Conservation (phyloP, 805 yeast species). For the Grigorovia yakushimaensis region DNA sequence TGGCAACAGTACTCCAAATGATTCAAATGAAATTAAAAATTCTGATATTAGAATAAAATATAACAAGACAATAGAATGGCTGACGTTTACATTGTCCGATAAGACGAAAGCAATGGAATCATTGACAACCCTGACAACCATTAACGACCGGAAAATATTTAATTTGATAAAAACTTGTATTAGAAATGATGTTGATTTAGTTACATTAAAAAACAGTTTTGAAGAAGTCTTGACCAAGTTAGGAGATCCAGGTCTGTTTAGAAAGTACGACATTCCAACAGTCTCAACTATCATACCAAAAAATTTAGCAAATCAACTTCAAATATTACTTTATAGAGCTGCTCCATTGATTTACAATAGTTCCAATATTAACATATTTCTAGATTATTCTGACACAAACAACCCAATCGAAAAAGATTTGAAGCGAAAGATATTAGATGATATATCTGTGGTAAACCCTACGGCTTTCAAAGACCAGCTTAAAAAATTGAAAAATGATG, state of each 20-base stretch:
- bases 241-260: slow-evolving; percentile 40
- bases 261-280: slow-evolving; percentile 26
- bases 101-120: slow-evolving; percentile 39
- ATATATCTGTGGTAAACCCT: slow-evolving; percentile 53
- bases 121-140: slow-evolving; percentile 40
- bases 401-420: slow-evolving; percentile 26
- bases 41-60: slow-evolving; percentile 27
- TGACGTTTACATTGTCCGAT: slow-evolving; percentile 48
- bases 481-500: slow-evolving; percentile 37
- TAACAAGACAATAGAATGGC: slow-evolving; percentile 52
- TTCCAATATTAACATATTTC: slow-evolving; percentile 47
- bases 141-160: slow-evolving; percentile 51
- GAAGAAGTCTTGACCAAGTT: slow-evolving; percentile 53
- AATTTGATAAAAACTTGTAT: slow-evolving; percentile 47
- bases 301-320: slow-evolving; percentile 44
- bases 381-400: slow-evolving; percentile 26
- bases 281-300: slow-evolving; percentile 32
- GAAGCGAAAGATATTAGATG: slow-evolving; percentile 45
- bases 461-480: slow-evolving; percentile 54
- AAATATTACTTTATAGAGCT: slow-evolving; percentile 50
- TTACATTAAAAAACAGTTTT: slow-evolving; percentile 48
- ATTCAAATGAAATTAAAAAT: not conserved
- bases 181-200: slow-evolving; percentile 49
- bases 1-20: slow-evolving; percentile 12
- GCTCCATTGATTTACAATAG: slow-evolving; percentile 55